Base-by-base conservation (phyloP, 345 rosid species). In the Draba incana region DNA sequence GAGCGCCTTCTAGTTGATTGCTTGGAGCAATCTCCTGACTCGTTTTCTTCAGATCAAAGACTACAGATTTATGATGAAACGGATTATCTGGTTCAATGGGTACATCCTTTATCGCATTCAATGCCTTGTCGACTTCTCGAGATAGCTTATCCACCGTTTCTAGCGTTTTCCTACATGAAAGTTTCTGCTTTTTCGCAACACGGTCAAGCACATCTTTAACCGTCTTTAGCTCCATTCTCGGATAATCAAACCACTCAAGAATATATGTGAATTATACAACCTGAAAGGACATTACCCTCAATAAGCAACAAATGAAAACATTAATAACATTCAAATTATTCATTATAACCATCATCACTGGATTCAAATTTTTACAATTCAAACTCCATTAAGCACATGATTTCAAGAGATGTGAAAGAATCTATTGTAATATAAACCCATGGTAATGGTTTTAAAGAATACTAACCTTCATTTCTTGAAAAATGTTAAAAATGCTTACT, bases 151-250 rank as follows among this genome's bases (percentile, higher is more conserved):
- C 84, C 2, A 83, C 63, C 39, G 76, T 72, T 76, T 85, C 85
- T 7, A 79, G 89, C 23, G 77, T 71, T 69, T 69, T 83, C 38
- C 77, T 77, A 42, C 57, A 51, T 14, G 84, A 80, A 43, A 85
- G 70, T 64, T 82, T 87, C 70, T 85, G 92, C 78, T 83, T 87
- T 77, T 85, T 87, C 10, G 85, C 46, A 64, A 87, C 88, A 44
- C 81, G 85, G 70, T 85, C 88, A 81, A 87, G 83, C 62, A 81
- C 88, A 79, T 87, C 92, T 65, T 79, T 87, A 23, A 85, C 77
- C 24, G 72, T 80, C 72, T 79, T 87, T 69, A 85, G 71, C 78
- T 87, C 86, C 92, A 87, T 86, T 64, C 58, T 70, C 52, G 66
- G 24, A 13, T 23, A 48, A n/a, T 42, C 46, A 41, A 20, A 27